Base-by-base conservation (phyloP, 129 eudicot species). In the Artemisia argyi region DNA sequence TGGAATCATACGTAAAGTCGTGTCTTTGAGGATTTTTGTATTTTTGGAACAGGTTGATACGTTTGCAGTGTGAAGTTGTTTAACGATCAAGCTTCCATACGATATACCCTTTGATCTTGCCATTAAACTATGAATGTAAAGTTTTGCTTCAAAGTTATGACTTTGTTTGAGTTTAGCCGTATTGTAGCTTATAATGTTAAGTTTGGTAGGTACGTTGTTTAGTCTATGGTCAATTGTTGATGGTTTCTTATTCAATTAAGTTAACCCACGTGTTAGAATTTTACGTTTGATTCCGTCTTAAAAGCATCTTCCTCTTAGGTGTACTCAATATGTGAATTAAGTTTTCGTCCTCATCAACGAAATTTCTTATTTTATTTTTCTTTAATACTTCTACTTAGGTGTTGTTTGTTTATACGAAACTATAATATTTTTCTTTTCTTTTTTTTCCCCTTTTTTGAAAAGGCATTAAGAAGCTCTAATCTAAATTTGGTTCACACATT, bases 201-300 rank as follows among this genome's bases (percentile, higher is more conserved):
- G 62, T 71, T 78, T 78, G 68, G 73, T 2, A 64, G 32, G 32
- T 54, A 57, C 3, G 13, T 47, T 53, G 16, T 7, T 20, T 61
- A 15, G 61, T 61, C 54, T 28, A 47, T 7, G 58, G 82, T 78
- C 82, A 78, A 71, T 28, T 16, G 61, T 78, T 71, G 82, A 78
- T 71, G 68, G 73, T 71, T 71, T 63, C 82, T 78, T 72, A 65
- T 78, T 71, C 68, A 44, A 71, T n/a, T 71, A 57, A 3, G 68
- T 71, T 54, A 78, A 3, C 47, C 72, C 47, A 64, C 49, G 24
- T 24, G 72, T 53, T 66, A 12, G 22, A 18, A 53, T 18, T 18
- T 20, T 35, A 46, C 26, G 59, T 61, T 54, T 54, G 68, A 64
- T 71, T 11, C 7, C 49, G 44, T 78, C 82, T 44, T 71, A 35